Base-by-base conservation (phyloP, 2,329 filamentous ascomycete species). In the Cladosporium sp. region DNA sequence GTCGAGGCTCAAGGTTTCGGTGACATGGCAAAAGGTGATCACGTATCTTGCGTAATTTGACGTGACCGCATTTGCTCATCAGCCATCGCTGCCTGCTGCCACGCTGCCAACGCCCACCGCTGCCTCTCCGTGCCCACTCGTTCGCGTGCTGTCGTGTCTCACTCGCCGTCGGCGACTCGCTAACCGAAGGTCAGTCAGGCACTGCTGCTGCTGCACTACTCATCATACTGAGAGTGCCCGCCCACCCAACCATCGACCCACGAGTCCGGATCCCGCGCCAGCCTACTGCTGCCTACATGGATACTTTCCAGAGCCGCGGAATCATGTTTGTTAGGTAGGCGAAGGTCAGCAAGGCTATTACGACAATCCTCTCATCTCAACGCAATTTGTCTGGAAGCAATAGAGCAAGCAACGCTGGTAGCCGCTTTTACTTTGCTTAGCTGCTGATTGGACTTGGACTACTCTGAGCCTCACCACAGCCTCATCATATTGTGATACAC, bases 101-200 rank as follows among this genome's bases (percentile, higher is more conserved):
- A 50, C 1, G 15, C 28, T 48, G 34, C 47, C 34, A 25, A 3
- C 19, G 10, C 8, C n/a, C 25, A 19, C 28, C 25, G 25, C 45
- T 35, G 28, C 15, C 36, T 48, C 34, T 20, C n/a, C n/a, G n/a
- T 50, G 47, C 47, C 28, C 32, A 5, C n/a, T 37, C 20, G 47
- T 50, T 50, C 47, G 39, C 52, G 52, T 55, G 52, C 51, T 37
- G n/a, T 20, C 22, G 10, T 55, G 51, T 55, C 20, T 55, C 32
- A 45, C 25, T 35, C 28, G 48, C 35, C 28, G 51, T 55, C 40
- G 52, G 52, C 40, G 40, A 47, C 52, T 17, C n/a, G 40, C 52
- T 55, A 55, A 55, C 52, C 39, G 20, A 17, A 55, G 25, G 34
- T 39, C 50, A 44, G 39, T 42, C 51, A 53, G 50, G 50, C 50